phyloP scores from a whole-genome alignment of 2,329 filamentous ascomycete genomes.

The Botryotinia globosa region DNA sequence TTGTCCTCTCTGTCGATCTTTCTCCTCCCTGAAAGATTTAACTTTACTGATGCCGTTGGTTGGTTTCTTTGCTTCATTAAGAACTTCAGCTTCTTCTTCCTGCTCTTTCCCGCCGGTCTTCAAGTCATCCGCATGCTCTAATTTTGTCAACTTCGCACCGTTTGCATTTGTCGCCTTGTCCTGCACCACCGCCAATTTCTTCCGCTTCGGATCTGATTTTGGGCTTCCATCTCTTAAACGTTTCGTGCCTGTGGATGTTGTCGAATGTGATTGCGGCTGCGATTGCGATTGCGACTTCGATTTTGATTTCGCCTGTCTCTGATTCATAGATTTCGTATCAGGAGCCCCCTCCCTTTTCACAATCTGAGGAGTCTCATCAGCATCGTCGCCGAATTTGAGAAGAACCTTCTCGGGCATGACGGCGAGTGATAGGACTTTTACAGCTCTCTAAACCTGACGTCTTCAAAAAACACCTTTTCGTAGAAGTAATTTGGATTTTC shows the following conservation, averaged over 20 bases:
- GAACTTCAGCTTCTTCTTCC: not conserved
- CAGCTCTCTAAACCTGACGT: not conserved
- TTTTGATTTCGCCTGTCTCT: conserved; percentile 19
- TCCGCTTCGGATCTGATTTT: conserved; percentile 33
- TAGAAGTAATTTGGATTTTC: not conserved
- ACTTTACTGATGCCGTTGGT: not conserved
- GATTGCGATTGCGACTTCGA: conserved; percentile 6
- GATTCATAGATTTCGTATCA: conserved; percentile 25
- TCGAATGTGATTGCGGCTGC: conserved; percentile 1
- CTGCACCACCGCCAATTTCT: conserved; percentile 24
- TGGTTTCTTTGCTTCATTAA: not conserved
- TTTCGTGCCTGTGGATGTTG: conserved; percentile 22
- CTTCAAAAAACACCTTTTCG: not conserved
- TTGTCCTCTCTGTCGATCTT: not conserved
- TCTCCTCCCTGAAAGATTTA: not conserved
- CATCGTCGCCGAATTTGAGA: conserved; percentile 41
- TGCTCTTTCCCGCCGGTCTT: not conserved
- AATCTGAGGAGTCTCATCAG: conserved; percentile 3
- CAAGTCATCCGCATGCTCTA: not conserved
- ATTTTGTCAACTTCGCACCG: not conserved
- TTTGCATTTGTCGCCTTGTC: conserved; percentile 32
- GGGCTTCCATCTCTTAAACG: conserved; percentile 29
- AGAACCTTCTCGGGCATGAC: conserved; percentile 45
- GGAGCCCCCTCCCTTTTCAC: not conserved
- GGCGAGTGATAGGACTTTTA: not conserved